phyloP scores from a whole-genome alignment of 106 monocot genomes.

The Dioscorea dumetorum region DNA sequence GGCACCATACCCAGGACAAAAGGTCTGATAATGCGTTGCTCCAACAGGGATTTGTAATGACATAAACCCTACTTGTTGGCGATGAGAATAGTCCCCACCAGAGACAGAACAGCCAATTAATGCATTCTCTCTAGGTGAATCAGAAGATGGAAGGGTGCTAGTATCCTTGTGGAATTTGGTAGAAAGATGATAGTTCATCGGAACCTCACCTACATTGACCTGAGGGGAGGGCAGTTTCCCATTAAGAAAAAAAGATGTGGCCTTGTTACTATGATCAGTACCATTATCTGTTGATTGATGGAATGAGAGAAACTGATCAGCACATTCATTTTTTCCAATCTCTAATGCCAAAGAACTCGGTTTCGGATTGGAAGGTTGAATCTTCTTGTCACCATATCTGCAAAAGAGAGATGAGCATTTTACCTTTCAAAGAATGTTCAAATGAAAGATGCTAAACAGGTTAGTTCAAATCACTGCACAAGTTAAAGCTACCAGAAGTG shows the following conservation, averaged over 20 bases:
- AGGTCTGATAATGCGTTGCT: slow-evolving; percentile 41
- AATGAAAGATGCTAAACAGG: neutral
- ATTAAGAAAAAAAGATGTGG: neutral
- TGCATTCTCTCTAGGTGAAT: slow-evolving; percentile 11
- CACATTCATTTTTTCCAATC: slow-evolving; percentile 10
- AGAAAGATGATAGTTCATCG: neutral
- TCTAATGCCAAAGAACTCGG: slow-evolving; percentile 20
- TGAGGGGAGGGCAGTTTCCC: slow-evolving; percentile 2
- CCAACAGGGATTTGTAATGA: slow-evolving; percentile 43
- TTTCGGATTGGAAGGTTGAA: slow-evolving; percentile 13
- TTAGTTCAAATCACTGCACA: neutral
- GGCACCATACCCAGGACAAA: slow-evolving; percentile 32
- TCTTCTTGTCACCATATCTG: slow-evolving; percentile 48
- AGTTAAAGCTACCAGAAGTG: neutral
- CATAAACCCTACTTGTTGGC: slow-evolving; percentile 38
- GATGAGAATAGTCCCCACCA: slow-evolving; percentile 11
- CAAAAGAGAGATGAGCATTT: neutral
- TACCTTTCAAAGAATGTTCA: neutral
- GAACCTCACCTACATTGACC: slow-evolving; percentile 14
- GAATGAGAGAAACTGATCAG: slow-evolving; percentile 9
- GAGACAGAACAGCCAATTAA: slow-evolving; percentile 5
- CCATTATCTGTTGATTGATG: neutral
- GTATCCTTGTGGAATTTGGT: slow-evolving; percentile 5
- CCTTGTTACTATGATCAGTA: slow-evolving; percentile 6
- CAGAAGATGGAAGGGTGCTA: neutral